A percentile compares a stretch with the other conserved stretches of the same genome.
These are phyloP conservation scores for Pleurotus tuoliensis DNA, from an alignment of 768 basidiomycete genomes.

Conservation along the genomic window DNA sequence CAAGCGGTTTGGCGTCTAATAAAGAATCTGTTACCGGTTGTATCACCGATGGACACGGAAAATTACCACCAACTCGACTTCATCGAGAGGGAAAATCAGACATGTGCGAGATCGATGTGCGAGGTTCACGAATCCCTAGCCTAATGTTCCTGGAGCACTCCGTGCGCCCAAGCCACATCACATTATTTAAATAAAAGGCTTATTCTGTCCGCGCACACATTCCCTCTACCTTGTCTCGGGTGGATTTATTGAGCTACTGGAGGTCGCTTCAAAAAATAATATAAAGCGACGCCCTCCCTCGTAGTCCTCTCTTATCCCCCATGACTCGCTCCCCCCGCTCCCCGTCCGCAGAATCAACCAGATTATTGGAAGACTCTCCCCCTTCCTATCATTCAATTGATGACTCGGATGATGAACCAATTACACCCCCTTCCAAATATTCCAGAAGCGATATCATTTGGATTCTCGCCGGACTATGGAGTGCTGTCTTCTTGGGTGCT, in stretches of 20 bases:
- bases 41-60: conserved; percentile 10
- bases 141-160: neutral
- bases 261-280: conserved; percentile 11
- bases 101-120: conserved; percentile 7
- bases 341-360: conserved; percentile 48
- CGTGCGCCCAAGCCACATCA: conserved; percentile 4
- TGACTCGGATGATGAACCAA: conserved; percentile 30
- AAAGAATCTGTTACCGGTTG: neutral
- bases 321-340: conserved; percentile 43
- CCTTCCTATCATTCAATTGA: conserved; percentile 44
- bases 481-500: conserved; percentile 78
- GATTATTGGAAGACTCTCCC: conserved; percentile 50
- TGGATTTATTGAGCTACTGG: conserved; percentile 7
- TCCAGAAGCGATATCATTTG: conserved; percentile 56
- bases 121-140: neutral
- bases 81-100: conserved; percentile 4
- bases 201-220: neutral
- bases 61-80: conserved; percentile 4
- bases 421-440: conserved; percentile 36
- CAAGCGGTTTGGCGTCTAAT: too few relatives aligned
- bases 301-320: conserved; percentile 25
- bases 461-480: conserved; percentile 79
- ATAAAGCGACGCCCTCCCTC: conserved; percentile 22
- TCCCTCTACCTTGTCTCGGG: conserved; percentile 5
- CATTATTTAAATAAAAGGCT: neutral